Evolutionary conservation across 805 yeast genomes (phyloP).

Genomic region (Lipomyces mesembrius): DNA sequence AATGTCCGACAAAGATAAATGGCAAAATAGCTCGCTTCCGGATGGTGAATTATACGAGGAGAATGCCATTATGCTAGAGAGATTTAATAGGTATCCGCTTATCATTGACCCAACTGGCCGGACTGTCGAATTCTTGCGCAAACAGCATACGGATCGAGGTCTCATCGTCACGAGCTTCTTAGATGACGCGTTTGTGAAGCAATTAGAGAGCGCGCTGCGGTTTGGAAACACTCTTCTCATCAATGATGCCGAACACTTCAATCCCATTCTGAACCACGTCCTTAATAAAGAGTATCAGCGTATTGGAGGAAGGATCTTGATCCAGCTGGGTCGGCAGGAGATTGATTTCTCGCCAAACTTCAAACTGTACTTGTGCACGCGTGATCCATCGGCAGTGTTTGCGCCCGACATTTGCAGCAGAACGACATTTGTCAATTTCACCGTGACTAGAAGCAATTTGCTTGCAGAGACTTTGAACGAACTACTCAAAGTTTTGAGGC

Average conservation of each 20-base stretch:
- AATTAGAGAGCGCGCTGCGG: conserved; percentile 76
- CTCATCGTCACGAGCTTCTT: conserved; percentile 66
- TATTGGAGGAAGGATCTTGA: conserved; percentile 71
- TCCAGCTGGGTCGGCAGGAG: conserved; percentile 63
- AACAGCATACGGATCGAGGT: conserved; percentile 39
- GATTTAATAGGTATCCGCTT: conserved; percentile 53
- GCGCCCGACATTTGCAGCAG: conserved; percentile 65
- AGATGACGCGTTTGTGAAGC: conserved; percentile 66
- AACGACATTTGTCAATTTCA: conserved; percentile 67
- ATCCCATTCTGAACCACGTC: conserved; percentile 71
- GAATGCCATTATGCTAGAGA: conserved; percentile 60
- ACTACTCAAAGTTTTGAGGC: conserved; percentile 59
- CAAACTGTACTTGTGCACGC: conserved; percentile 62
- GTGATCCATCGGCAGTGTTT: conserved; percentile 53
- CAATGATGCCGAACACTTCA: conserved; percentile 78
- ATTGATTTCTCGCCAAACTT: conserved; percentile 72
- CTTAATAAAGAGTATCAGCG: conserved; percentile 62
- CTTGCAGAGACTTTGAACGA: conserved; percentile 65
- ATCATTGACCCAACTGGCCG: conserved; percentile 74
- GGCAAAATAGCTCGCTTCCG: conserved; percentile 61
- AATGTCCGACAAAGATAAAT: conserved; percentile 50
- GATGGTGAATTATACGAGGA: conserved; percentile 66
- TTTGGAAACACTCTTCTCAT: conserved; percentile 80
- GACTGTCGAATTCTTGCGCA: conserved; percentile 51
- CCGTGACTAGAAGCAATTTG: conserved; percentile 69